These are phyloP conservation scores for Trametes maxima DNA, from an alignment of 768 basidiomycete genomes.

Conservation along the genomic window DNA sequence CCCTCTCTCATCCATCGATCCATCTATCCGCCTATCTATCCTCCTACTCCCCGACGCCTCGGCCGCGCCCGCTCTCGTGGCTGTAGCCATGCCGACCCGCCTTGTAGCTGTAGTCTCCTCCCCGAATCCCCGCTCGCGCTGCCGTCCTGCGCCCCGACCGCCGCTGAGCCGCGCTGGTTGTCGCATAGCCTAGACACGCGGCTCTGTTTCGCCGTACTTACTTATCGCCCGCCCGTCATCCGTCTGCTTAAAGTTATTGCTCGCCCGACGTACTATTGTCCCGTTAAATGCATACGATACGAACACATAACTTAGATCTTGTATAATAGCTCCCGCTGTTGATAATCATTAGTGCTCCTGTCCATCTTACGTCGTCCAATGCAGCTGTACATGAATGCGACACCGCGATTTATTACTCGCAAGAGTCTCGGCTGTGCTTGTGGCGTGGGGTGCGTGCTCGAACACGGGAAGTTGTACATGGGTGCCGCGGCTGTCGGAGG, in stretches of 20 bases:
- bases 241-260: neutral
- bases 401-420: no score
- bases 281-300: neutral
- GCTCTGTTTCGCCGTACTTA: neutral
- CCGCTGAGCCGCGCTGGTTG: neutral
- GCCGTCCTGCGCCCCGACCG: no score
- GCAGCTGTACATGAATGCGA: neutral
- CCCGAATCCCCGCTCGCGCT: neutral
- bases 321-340: constrained; percentile 8
- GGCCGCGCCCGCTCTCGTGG: constrained; percentile 13
- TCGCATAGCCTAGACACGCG: neutral
- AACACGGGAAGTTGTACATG: no score
- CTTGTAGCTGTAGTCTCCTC: constrained; percentile 23
- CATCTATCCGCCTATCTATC: neutral
- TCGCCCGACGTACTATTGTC: neutral
- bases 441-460: neutral
- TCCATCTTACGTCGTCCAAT: neutral
- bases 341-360: constrained; percentile 2
- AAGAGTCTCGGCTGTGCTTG: neutral
- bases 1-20: neutral
- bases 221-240: neutral
- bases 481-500: no score
- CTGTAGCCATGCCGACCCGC: constrained; percentile 14
- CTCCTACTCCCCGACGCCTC: neutral
- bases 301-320: neutral